Evolutionary conservation across 2,329 filamentous ascomycete species (phyloP).

Genomic region (Alternaria triticimaculans): DNA sequence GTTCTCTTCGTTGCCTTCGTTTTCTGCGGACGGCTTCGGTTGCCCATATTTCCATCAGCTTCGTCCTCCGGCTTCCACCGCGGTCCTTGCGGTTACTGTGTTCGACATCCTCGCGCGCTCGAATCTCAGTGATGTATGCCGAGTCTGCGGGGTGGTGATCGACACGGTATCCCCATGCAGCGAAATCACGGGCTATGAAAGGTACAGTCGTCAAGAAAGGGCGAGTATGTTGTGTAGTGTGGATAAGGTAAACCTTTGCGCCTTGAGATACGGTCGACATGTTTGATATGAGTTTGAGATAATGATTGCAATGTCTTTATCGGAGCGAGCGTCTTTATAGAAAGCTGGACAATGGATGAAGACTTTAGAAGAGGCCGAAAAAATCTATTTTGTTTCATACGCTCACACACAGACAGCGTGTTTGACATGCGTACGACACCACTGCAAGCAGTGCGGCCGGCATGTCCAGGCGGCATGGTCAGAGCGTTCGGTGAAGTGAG

Average conservation of each 20-base stretch:
- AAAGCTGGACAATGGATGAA: not conserved
- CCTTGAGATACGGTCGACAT: not conserved
- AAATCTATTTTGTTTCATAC: not conserved
- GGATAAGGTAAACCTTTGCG: constrained; percentile 18
- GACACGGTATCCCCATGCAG: constrained; percentile 21
- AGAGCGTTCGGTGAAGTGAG: not conserved
- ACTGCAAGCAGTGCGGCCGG: not conserved
- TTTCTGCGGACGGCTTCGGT: constrained; percentile 17
- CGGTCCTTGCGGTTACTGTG: constrained; percentile 7
- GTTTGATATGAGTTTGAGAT: not conserved
- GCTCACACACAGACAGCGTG: not conserved
- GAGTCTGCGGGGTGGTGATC: constrained; percentile 16
- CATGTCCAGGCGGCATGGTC: not conserved
- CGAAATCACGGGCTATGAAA: constrained; percentile 27
- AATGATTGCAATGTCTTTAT: not conserved
- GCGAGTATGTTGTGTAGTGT: constrained; percentile 4
- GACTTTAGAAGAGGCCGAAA: not conserved
- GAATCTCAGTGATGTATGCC: constrained; percentile 21
- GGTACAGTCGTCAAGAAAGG: constrained; percentile 20
- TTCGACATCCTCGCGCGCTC: constrained; percentile 9
- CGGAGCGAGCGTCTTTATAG: not conserved
- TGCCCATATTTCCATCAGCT: constrained; percentile 28
- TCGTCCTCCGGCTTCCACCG: constrained; percentile 9
- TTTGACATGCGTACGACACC: not conserved
- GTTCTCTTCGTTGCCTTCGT: not conserved